Evolutionary conservation across 1,139 yeast genomes (phyloP).

Genomic region (Candida pseudocylindracea): DNA sequence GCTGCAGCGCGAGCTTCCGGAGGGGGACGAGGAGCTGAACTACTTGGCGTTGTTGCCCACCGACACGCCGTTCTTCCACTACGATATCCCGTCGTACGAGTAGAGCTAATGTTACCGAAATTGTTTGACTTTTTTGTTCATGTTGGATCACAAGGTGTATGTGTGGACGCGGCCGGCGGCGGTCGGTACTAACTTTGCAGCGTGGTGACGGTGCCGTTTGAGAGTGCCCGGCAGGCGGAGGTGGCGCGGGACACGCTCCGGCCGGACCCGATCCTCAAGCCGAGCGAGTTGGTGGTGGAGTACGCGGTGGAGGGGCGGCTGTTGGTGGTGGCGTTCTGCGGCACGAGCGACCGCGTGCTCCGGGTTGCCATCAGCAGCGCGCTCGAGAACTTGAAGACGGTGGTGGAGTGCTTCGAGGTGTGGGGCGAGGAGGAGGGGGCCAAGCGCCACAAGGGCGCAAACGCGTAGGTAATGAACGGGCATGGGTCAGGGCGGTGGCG

Average conservation of each 20-base stretch:
- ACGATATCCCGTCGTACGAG: conserved; percentile 57
- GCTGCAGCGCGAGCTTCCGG: conserved; percentile 1
- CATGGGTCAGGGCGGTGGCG: no score
- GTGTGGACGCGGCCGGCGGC: no score
- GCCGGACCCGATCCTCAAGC: not conserved
- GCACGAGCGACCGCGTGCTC: conserved; percentile 37
- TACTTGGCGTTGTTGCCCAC: conserved; percentile 44
- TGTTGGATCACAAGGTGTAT: no score
- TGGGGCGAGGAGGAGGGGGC: conserved; percentile 18
- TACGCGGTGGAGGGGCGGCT: conserved; percentile 4
- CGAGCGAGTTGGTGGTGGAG: not conserved
- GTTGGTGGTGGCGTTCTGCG: conserved; percentile 24
- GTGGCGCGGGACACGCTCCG: not conserved
- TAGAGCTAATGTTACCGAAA: not conserved
- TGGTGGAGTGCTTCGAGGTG: conserved; percentile 46
- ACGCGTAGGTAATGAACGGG: no score
- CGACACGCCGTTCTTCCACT: conserved; percentile 67
- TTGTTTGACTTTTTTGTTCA: no score
- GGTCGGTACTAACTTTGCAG: no score
- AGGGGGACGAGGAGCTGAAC: conserved; percentile 13
- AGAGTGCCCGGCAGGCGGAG: not conserved
- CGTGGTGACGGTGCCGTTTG: not conserved
- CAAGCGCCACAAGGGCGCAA: no score
- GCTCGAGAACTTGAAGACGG: conserved; percentile 39
- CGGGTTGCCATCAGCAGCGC: conserved; percentile 52